A percentile compares a stretch with the other conserved stretches of the same genome.
Evolutionary conservation across 306 rosid species (phyloP).

Genomic region (Quercus bicolor): DNA sequence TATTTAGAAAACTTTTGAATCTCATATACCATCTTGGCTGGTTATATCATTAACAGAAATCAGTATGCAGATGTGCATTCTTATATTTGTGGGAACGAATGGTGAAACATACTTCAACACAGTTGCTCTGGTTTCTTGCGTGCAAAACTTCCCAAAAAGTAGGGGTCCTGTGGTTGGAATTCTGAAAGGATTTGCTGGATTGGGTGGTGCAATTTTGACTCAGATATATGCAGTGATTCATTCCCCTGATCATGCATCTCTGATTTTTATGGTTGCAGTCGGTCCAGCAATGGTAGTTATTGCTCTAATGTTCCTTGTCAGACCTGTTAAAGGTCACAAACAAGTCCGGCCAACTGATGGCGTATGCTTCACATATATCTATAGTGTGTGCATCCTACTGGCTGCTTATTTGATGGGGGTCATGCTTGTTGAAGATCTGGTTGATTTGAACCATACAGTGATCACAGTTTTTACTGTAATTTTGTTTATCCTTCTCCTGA

Average conservation of each 20-base stretch:
- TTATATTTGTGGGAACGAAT: slow-evolving; percentile 84
- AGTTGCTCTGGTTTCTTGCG: slow-evolving; percentile 78
- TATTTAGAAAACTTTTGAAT: slow-evolving; percentile 3
- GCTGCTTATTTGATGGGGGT: slow-evolving; percentile 92
- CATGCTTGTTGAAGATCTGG: slow-evolving; percentile 75
- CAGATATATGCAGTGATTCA: slow-evolving; percentile 68
- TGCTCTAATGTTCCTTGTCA: slow-evolving; percentile 68
- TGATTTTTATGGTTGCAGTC: slow-evolving; percentile 83
- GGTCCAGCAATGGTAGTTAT: slow-evolving; percentile 72
- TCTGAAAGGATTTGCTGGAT: slow-evolving; percentile 90
- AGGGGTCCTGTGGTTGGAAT: slow-evolving; percentile 94
- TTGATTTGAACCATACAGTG: slow-evolving; percentile 48
- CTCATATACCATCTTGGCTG: not conserved
- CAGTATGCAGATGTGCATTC: slow-evolving; percentile 78
- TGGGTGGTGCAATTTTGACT: slow-evolving; percentile 93
- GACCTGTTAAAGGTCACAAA: slow-evolving; percentile 88
- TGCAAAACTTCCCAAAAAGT: slow-evolving; percentile 94
- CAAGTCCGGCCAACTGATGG: slow-evolving; percentile 65
- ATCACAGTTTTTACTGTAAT: slow-evolving; percentile 41
- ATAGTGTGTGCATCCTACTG: slow-evolving; percentile 72
- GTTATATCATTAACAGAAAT: slow-evolving; percentile 26
- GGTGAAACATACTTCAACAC: slow-evolving; percentile 98
- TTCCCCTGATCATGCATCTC: slow-evolving; percentile 72
- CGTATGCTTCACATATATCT: slow-evolving; percentile 55
- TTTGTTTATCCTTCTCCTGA: slow-evolving; percentile 50